Percentiles rank a stretch among this genome's conserved stretches.
phyloP scores from a whole-genome alignment of 2,329 filamentous ascomycete species.

The Colletotrichum tabaci region DNA sequence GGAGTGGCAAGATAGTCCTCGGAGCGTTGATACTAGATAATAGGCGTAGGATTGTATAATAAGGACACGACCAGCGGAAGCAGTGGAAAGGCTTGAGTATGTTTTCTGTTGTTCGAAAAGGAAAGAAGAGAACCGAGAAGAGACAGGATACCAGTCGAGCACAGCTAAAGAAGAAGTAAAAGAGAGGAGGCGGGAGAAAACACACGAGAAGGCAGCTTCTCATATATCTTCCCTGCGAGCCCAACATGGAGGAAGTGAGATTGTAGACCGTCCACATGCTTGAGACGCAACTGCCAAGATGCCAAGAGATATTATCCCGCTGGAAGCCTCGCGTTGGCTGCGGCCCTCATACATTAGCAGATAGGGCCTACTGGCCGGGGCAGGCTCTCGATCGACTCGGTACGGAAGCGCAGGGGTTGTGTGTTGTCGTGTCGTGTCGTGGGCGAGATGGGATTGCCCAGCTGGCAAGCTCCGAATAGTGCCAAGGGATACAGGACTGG shows the following conservation, averaged over 20 bases:
- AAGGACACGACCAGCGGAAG: constrained; percentile 41
- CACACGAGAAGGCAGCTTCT: constrained; percentile 31
- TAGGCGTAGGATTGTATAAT: constrained; percentile 34
- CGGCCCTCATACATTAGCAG: constrained; percentile 34
- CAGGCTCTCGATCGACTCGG: constrained; percentile 35
- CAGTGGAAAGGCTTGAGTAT: constrained; percentile 22
- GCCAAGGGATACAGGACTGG: constrained; percentile 27
- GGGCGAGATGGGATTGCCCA: constrained; percentile 33
- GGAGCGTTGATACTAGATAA: constrained; percentile 31
- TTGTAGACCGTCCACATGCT: constrained; percentile 33
- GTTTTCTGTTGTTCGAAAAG: constrained; percentile 1
- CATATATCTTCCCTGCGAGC: constrained; percentile 41
- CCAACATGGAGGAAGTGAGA: constrained; percentile 33
- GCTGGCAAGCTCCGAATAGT: constrained; percentile 38
- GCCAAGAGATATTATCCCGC: constrained; percentile 38
- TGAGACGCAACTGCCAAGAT: constrained; percentile 33
- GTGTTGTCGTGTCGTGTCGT: constrained; percentile 22
- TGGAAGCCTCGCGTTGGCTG: constrained; percentile 32
- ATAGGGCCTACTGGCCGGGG: constrained; percentile 29
- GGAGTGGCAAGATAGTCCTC: constrained; percentile 6
- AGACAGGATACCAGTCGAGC: constrained; percentile 41
- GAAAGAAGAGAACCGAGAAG: constrained; percentile 28
- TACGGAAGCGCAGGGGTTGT: constrained; percentile 32
- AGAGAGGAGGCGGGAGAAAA: background rate
- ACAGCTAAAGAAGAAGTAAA: constrained; percentile 34